A percentile compares a stretch with the other conserved stretches of the same genome.
These are phyloP conservation scores for Onygenales sp. DNA, from an alignment of 2,329 filamentous ascomycete genomes.

Conservation along the genomic window DNA sequence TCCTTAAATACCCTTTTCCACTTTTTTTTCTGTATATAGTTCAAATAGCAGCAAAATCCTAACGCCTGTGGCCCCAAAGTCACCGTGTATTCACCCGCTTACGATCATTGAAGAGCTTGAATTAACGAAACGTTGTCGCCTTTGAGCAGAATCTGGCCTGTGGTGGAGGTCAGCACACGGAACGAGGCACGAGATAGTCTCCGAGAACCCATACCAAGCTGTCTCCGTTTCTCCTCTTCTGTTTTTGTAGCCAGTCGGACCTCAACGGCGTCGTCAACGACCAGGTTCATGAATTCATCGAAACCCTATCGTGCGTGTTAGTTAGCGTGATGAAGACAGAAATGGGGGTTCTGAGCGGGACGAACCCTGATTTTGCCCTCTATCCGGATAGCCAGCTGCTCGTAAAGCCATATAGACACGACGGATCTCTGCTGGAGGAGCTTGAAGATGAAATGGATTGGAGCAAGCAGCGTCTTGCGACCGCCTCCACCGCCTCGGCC, in stretches of 20 bases:
- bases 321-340: neutral
- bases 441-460: slow-evolving; percentile 89
- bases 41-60: neutral
- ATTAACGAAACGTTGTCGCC: slow-evolving; percentile 83
- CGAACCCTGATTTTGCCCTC: slow-evolving; percentile 90
- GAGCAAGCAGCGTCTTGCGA: slow-evolving; percentile 61
- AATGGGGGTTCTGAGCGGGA: neutral
- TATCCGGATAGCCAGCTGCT: slow-evolving; percentile 87
- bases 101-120: slow-evolving; percentile 41
- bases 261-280: slow-evolving; percentile 90
- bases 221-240: slow-evolving; percentile 67
- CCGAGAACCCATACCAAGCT: slow-evolving; percentile 53
- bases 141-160: slow-evolving; percentile 78
- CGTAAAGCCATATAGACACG: slow-evolving; percentile 93
- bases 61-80: slow-evolving; percentile 2
- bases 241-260: slow-evolving; percentile 77
- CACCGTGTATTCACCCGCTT: neutral
- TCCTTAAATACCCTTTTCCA: neutral
- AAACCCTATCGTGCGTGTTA: slow-evolving; percentile 59
- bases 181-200: neutral
- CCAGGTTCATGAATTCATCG: slow-evolving; percentile 99
- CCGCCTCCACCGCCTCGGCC: slow-evolving; percentile 48
- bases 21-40: neutral
- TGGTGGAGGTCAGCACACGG: slow-evolving; percentile 1
- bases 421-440: slow-evolving; percentile 74